Conservation (phyloP, 306 rosid species). For the Sphenostylis stenocarpa region DNA sequence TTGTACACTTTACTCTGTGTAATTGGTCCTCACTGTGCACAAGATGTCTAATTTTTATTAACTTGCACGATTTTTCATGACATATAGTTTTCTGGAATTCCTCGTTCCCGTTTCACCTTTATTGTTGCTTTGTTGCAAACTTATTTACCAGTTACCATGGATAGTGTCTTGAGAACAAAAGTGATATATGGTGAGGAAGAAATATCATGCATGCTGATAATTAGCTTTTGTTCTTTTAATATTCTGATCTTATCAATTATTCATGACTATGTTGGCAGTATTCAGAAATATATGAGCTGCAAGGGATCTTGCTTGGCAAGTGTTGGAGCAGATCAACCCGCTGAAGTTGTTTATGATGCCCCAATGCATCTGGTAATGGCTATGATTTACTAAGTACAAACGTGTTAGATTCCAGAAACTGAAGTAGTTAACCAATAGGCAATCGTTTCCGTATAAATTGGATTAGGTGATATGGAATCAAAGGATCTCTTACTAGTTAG, state of each 20-base stretch:
- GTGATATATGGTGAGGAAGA: not conserved
- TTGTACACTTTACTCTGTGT: conserved; percentile 14
- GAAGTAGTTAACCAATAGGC: not conserved
- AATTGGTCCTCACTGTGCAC: conserved; percentile 2
- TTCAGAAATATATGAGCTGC: conserved; percentile 88
- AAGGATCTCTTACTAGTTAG: not conserved
- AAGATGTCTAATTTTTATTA: not conserved
- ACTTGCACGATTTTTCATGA: not conserved
- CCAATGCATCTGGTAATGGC: conserved; percentile 78
- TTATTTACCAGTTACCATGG: conserved; percentile 3
- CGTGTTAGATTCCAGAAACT: conserved; percentile 27
- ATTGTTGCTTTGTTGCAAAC: conserved; percentile 10
- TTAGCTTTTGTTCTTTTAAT: conserved; percentile 23
- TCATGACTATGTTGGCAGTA: conserved; percentile 50
- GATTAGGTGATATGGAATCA: conserved; percentile 19
- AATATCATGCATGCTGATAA: conserved; percentile 22
- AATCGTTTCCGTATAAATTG: not conserved
- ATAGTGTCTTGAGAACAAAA: conserved; percentile 21
- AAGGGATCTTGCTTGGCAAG: conserved; percentile 90
- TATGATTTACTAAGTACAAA: conserved; percentile 6
- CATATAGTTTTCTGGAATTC: not conserved
- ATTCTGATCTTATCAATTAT: conserved; percentile 5
- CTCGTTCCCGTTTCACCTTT: not conserved
- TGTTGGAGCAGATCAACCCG: conserved; percentile 91
- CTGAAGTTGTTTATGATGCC: conserved; percentile 87